These are phyloP conservation scores for Mycena pura DNA, from an alignment of 768 basidiomycete genomes.

Conservation along the genomic window DNA sequence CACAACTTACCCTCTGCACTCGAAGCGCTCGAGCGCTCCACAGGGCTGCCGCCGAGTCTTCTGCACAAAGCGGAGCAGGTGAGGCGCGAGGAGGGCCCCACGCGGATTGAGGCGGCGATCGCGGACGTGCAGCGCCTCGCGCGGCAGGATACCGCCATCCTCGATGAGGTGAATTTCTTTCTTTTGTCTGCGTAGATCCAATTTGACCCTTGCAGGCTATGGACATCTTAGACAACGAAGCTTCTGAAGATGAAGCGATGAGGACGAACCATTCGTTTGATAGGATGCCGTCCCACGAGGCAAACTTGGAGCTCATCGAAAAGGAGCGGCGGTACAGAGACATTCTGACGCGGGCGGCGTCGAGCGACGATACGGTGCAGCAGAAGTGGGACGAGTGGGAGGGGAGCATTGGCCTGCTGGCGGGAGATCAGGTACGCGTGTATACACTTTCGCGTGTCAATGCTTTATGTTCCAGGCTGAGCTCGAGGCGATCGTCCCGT, in stretches of 20 bases:
- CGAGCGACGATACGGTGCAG: slow-evolving; percentile 78
- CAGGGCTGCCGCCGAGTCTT: slow-evolving; percentile 88
- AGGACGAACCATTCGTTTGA: slow-evolving; percentile 55
- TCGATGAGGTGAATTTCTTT: slow-evolving; percentile 73
- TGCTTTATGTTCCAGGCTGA: slow-evolving; percentile 52
- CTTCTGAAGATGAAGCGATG: slow-evolving; percentile 80
- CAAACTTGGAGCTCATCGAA: slow-evolving; percentile 73
- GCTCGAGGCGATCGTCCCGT: slow-evolving; percentile 72
- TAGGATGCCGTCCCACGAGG: slow-evolving; percentile 77
- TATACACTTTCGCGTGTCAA: slow-evolving; percentile 1
- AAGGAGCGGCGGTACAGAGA: slow-evolving; percentile 74
- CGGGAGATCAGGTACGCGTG: slow-evolving; percentile 66
- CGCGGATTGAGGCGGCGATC: slow-evolving; percentile 72
- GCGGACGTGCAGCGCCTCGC: slow-evolving; percentile 76
- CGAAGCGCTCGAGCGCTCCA: slow-evolving; percentile 85
- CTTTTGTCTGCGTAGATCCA: background rate
- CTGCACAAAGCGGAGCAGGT: slow-evolving; percentile 88
- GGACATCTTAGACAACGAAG: slow-evolving; percentile 91
- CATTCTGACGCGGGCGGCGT: slow-evolving; percentile 74
- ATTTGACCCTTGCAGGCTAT: slow-evolving; percentile 61
- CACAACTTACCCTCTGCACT: slow-evolving; percentile 86
- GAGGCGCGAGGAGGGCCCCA: slow-evolving; percentile 75
- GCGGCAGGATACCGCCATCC: slow-evolving; percentile 59
- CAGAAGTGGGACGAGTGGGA: slow-evolving; percentile 93
- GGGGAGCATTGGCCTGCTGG: slow-evolving; percentile 69